These are phyloP conservation scores for Solanum gandarillasii DNA, from an alignment of 257 asterid species.

Conservation along the genomic window DNA sequence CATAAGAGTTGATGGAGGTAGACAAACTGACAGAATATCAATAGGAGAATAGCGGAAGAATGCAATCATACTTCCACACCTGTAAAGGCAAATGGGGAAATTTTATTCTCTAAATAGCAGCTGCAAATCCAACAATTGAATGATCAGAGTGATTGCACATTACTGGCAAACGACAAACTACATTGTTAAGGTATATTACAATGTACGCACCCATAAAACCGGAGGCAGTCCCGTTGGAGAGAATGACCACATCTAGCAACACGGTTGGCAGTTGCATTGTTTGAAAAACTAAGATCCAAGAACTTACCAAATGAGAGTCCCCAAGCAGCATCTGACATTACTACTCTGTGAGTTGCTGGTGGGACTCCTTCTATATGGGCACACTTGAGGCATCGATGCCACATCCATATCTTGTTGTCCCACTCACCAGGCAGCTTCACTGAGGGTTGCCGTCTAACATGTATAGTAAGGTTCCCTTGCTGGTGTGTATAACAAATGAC, in stretches of 20 bases:
- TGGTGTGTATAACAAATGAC: conserved; percentile 77
- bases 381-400: conserved; percentile 95
- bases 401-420: conserved; percentile 99
- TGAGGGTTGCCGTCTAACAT: conserved; percentile 41
- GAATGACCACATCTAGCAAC: conserved; percentile 98
- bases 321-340: conserved; percentile 98
- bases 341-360: conserved; percentile 72
- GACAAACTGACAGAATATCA: conserved; percentile 56
- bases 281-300: conserved; percentile 92
- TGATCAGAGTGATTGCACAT: not conserved
- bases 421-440: conserved; percentile 69
- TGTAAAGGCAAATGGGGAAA: conserved; percentile 15
- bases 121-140: not conserved
- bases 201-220: conserved; percentile 74
- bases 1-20: conserved; percentile 78
- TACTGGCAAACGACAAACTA: not conserved
- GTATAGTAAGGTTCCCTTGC: conserved; percentile 79
- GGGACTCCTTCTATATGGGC: conserved; percentile 53
- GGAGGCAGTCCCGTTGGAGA: conserved; percentile 90
- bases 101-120: not conserved
- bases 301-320: conserved; percentile 98
- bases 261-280: conserved; percentile 87
- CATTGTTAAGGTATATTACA: not conserved
- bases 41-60: conserved; percentile 85
- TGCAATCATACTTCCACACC: conserved; percentile 83